Base-by-base conservation (phyloP, 192 early-diverging fungal species). In the Linnemannia zychae region DNA sequence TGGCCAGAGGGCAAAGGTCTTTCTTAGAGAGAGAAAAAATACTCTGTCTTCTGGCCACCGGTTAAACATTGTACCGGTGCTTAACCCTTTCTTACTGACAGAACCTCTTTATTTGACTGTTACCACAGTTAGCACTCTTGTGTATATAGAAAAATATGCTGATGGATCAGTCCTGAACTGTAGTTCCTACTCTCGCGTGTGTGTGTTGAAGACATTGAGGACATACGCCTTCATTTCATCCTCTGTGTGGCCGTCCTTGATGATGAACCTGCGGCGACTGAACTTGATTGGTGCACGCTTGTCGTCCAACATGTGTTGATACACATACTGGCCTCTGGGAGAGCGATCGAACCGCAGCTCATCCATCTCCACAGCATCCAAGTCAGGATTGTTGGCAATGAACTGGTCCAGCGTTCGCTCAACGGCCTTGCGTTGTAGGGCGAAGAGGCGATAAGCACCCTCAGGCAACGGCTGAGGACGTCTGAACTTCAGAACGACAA, bases 271-370 rank as follows among this genome's bases (percentile, higher is more conserved):
- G 75, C 75, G 47, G 67, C 75, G 75, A 70, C 75, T 77, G 22
- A n/a, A 77, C 49, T 70, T 65, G 67, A 77, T 77, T 3, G 67
- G 75, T 5, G 75, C 65, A 3, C 57, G 0, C 75, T 69, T 77
- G 49, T 77, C 75, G 33, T 77, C 75, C 75, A 18, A 24, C 16
- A 70, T 53, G 22, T 50, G 67, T 67, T 69, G 48, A 49, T n/a
- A 77, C 22, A 77, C 49, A 53, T 38, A 22, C 6, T 69, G 47
- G 1, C 75, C 75, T 40, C 67, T 31, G 3, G 74, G 46, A 46
- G 74, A 76, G 65, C 75, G 75, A 68, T 77, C 66, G 68, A 77
- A 77, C 37, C 75, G 67, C 18, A 70, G 37, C 67, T 77, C 75
- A 28, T 77, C 49, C 75, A 77, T 57, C 75, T n/a, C 75, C 22